Conservation (phyloP, 2,329 filamentous ascomycete genomes). For the Alternaria tenuissima region DNA sequence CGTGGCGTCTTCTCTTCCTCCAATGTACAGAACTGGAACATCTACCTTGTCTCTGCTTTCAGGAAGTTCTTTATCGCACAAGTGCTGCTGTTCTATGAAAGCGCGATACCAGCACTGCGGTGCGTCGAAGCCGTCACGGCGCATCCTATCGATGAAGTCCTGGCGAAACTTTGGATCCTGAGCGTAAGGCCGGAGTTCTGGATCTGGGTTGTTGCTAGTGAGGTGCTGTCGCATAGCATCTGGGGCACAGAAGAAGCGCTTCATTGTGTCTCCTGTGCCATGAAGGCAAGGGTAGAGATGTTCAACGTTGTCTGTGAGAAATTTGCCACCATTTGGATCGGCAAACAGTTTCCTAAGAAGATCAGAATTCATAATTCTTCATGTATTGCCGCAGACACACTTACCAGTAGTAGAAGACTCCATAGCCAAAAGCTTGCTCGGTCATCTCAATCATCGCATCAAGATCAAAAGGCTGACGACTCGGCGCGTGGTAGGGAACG, state of each 20-base stretch:
- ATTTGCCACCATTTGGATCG: too few species aligned
- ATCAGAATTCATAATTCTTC: fast-evolving
- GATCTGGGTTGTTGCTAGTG: too few species aligned
- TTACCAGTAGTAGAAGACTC: too few species aligned
- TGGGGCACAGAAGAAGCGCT: too few species aligned
- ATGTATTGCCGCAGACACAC: fast-evolving
- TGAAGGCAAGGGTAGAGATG: too few species aligned
- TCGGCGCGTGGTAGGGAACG: not conserved
- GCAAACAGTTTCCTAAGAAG: too few species aligned
- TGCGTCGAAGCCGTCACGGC: not conserved
- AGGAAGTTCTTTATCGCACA: too few species aligned
- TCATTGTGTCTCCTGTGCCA: too few species aligned
- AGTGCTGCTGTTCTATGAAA: not conserved
- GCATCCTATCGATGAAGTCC: not conserved
- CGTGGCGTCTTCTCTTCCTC: not conserved
- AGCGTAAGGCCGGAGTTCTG: not conserved
- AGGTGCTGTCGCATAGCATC: too few species aligned
- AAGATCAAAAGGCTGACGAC: not conserved
- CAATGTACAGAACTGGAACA: not conserved
- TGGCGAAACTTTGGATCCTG: too few species aligned
- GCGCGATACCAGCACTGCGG: not conserved
- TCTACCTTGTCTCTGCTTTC: not conserved
- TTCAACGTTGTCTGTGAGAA: too few species aligned
- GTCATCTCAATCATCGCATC: not conserved
- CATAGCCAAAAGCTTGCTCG: too few species aligned